Evolutionary conservation across 805 yeast genomes (phyloP), one percentile per base, ranked within the genome.

Genomic region (Sugiyamaella chiloensis): DNA sequence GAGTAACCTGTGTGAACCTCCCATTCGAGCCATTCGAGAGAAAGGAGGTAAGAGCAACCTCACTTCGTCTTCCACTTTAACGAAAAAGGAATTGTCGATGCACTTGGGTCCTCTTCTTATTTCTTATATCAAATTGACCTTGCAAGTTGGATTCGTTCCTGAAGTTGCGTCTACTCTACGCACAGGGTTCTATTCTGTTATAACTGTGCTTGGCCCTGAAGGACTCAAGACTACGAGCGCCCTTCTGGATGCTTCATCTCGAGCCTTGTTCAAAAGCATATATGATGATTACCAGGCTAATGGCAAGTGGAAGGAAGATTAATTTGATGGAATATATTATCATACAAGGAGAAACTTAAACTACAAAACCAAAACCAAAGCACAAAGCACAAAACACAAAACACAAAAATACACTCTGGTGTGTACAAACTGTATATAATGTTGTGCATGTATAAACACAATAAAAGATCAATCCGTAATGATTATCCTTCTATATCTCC

Each of bases 261-360:
- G 87, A 56, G 72, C 80, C 1, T 79, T 82, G 56, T 84, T 81
- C 71, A 81, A 75, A 59, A 70, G 78, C 0, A 59, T 90, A 34
- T 87, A 85, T 57, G 78, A 78, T 5, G 87, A 84, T 52, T 91
- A 87, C 68, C 79, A 78, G 61, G 81, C 75, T 60, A 74, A 73
- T 51, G 96, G 96, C 42, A 86, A 85, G 64, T 90, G 96, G 96
- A 78, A 69, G 49, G 87, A 80, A 52, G 75, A 73, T 41, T 78
- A 62, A 54, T 35, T 26, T 11, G 21, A 23, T 41, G 9, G n/a
- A n/a, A n/a, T n/a, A n/a, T n/a, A n/a, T n/a, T n/a, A n/a, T n/a
- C n/a, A n/a, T n/a, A n/a, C n/a, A n/a, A n/a, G n/a, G n/a, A n/a
- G n/a, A n/a, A n/a, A n/a, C n/a, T n/a, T n/a, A n/a, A n/a, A n/a